Evolutionary conservation across 2,329 filamentous ascomycete genomes (phyloP).

Genomic region (Plenodomus biglobosus): DNA sequence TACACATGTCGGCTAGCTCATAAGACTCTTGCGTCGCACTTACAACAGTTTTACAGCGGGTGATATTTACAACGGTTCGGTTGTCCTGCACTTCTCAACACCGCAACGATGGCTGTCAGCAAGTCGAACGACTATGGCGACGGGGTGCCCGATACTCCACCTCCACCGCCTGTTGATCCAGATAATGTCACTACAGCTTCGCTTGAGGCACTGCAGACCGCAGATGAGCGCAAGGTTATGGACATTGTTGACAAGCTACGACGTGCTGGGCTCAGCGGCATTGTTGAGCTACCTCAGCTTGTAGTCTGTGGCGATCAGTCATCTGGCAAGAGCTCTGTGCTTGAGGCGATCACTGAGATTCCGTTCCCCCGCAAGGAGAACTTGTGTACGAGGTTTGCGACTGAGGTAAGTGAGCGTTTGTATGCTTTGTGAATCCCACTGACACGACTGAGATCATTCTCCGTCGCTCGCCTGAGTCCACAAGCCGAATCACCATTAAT

Average conservation of each 20-base stretch:
- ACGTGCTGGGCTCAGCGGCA: conserved; percentile 47
- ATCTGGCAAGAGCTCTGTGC: conserved; percentile 64
- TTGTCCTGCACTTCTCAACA: no score
- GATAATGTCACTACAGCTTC: conserved; percentile 34
- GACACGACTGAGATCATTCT: conserved; percentile 25
- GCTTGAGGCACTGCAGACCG: conserved; percentile 49
- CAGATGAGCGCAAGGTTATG: conserved; percentile 53
- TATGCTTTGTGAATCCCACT: not conserved
- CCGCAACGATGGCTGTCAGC: not conserved
- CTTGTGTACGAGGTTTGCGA: conserved; percentile 63
- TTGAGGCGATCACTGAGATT: conserved; percentile 65
- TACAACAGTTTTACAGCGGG: no score
- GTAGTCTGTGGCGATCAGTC: conserved; percentile 54
- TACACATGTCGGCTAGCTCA: no score
- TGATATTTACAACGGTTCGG: no score
- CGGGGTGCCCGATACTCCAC: not conserved
- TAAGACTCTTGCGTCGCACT: no score
- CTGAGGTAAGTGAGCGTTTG: conserved; percentile 25
- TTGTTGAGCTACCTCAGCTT: conserved; percentile 36
- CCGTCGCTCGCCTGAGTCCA: conserved; percentile 27
- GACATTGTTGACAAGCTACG: conserved; percentile 58
- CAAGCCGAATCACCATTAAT: conserved; percentile 43
- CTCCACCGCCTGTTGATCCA: conserved; percentile 5
- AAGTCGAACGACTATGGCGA: not conserved
- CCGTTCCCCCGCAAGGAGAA: conserved; percentile 59